Conservation (phyloP, 2,329 filamentous ascomycete species). For the Trichoderma cornu-damae region DNA sequence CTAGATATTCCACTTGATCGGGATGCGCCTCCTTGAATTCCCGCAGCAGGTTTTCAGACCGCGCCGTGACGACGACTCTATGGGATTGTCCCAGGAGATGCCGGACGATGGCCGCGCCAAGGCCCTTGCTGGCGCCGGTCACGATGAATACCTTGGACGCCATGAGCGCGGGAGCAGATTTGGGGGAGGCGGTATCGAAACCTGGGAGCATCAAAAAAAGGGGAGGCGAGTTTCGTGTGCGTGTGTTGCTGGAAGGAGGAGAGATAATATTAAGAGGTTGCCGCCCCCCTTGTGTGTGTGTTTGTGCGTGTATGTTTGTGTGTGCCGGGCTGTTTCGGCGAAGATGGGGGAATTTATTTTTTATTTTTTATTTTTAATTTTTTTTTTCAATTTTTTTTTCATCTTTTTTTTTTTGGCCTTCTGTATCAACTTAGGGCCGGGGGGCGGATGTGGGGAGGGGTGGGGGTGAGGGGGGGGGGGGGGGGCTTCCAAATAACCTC, state of each 20-base stretch:
- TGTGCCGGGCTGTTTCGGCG: neutral
- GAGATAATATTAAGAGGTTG: too few relatives aligned
- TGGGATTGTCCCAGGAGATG: slow-evolving; percentile 49
- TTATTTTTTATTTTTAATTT: slow-evolving; percentile 2
- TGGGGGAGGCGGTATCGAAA: neutral
- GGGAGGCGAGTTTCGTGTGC: neutral
- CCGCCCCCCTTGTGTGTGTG: neutral
- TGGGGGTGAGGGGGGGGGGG: too few relatives aligned
- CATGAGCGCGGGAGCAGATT: slow-evolving; percentile 35
- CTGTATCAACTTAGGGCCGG: too few relatives aligned
- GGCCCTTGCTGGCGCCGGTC: slow-evolving; percentile 59
- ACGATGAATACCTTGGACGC: slow-evolving; percentile 64
- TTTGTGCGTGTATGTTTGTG: too few relatives aligned
- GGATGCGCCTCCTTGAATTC: slow-evolving; percentile 48
- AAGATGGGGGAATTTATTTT: neutral
- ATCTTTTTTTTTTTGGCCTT: too few relatives aligned
- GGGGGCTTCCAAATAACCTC: too few relatives aligned
- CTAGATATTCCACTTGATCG: slow-evolving; percentile 50
- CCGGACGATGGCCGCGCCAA: slow-evolving; percentile 53
- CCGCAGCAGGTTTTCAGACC: slow-evolving; percentile 46
- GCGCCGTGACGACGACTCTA: slow-evolving; percentile 55
- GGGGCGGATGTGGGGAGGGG: slow-evolving; percentile 1
- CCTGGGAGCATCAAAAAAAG: neutral
- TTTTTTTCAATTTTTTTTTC: too few relatives aligned
- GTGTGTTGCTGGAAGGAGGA: slow-evolving; percentile 1